Base-by-base conservation (phyloP, 1,284 basidiomycete species). In the Cerrena zonata region DNA sequence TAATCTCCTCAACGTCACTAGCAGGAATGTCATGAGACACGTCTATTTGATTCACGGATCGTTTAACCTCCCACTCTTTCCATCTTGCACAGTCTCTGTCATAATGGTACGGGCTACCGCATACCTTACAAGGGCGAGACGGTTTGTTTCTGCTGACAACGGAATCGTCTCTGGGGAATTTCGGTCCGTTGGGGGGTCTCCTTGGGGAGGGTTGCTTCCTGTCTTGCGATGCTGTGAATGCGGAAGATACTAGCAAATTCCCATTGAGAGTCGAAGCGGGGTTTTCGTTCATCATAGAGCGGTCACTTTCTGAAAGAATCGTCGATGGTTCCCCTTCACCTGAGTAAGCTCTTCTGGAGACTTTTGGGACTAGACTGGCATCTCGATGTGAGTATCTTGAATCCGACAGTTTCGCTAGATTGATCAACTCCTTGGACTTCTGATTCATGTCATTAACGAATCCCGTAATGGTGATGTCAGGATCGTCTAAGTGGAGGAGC, bases 41-140 rank as follows among this genome's bases (percentile, higher is more conserved):
- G 2, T 10, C 39, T 4, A 22, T 38, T 15, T 21, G 23, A 3
- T 12, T 22, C 34, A 21, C 7, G 19, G 41, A 45, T 38, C 10
- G 27, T 38, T 24, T n/a, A 34, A 40, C 18, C 7, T 7, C 5
- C 7, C 37, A 58, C 3, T 26, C 40, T 0, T 44, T 12, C 19
- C 39, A 57, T 11, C 52, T 19, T 2, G 57, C 56, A 39, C 59
- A 59, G n/a, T 60, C 58, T 5, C 34, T 43, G 30, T 60, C 53
- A 57, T 57, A 59, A 34, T 60, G 53, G 0, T 46, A 27, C 1
- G 49, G 13, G 39, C 59, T 60, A 1, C 59, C 53, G 27, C 59
- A 61, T 5, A 40, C 45, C 25, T 53, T 53, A 40, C 59, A 61
- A 1, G 59, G 59, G 0, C 49, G 50, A 0, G 58, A 58, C 1